Conservation (phyloP, 148 eudicot genomes). For the Limonium bicolor region DNA sequence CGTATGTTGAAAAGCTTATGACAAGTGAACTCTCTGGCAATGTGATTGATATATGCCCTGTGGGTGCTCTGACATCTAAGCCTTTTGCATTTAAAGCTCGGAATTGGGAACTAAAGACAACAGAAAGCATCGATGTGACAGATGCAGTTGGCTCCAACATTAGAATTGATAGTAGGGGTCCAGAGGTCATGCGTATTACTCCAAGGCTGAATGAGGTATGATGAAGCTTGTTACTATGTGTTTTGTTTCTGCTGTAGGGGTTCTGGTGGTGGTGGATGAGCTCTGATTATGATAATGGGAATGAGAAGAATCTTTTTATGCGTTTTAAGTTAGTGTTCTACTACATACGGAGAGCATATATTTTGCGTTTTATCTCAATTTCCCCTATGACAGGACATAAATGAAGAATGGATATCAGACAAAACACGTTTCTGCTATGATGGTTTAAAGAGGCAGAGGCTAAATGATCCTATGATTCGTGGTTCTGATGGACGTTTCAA, state of each 20-base stretch:
- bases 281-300: too few species aligned
- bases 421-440: conserved; percentile 96
- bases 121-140: conserved; percentile 88
- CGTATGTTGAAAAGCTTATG: conserved; percentile 92
- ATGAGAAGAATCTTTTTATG: too few species aligned
- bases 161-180: conserved; percentile 94
- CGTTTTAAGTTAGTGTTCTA: too few species aligned
- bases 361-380: too few species aligned
- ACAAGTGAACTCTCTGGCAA: conserved; percentile 98
- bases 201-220: conserved; percentile 97
- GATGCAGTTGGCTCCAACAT: conserved; percentile 99
- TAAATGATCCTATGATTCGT: conserved; percentile 98
- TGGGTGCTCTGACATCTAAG: conserved; percentile 96
- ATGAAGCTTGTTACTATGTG: too few species aligned
- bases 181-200: conserved; percentile 93
- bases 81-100: conserved; percentile 98
- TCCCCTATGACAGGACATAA: conserved; percentile 77
- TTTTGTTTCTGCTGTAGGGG: too few species aligned
- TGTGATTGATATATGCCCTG: conserved; percentile 97
- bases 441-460: conserved; percentile 94
- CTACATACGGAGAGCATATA: too few species aligned
- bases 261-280: too few species aligned
- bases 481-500: conserved; percentile 91
- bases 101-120: conserved; percentile 98
- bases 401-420: conserved; percentile 99